Evolutionary conservation across 805 yeast species (phyloP).

Genomic region (Nakazawaea ishiwadae): DNA sequence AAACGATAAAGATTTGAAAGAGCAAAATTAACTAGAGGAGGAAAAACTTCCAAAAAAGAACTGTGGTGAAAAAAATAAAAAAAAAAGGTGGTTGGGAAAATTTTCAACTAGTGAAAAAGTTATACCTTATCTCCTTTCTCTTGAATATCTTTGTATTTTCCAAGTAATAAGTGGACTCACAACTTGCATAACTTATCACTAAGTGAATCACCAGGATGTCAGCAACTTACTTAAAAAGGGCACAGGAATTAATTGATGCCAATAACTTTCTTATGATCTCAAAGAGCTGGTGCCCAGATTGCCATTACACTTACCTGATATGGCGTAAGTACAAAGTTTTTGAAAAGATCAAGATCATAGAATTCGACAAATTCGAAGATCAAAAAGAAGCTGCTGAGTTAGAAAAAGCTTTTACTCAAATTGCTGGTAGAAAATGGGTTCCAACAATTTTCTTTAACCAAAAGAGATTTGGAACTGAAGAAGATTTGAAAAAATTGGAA

Average conservation of each 20-base stretch:
- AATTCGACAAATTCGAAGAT: conserved; percentile 48
- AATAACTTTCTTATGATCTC: conserved; percentile 54
- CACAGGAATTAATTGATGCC: conserved; percentile 38
- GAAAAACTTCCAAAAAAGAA: too few species aligned
- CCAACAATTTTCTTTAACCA: conserved; percentile 65
- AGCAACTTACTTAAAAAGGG: conserved; percentile 24
- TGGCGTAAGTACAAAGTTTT: conserved; percentile 49
- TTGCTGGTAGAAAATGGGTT: conserved; percentile 62
- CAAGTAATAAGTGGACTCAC: too few species aligned
- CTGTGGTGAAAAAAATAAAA: too few species aligned
- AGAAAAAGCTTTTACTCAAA: conserved; percentile 50
- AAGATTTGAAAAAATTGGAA: conserved; percentile 36
- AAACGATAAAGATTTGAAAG: too few species aligned
- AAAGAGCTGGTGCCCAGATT: conserved; percentile 79
- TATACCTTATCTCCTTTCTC: too few species aligned
- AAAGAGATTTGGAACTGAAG: conserved; percentile 53
- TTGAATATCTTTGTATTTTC: too few species aligned
- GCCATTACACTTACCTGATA: conserved; percentile 55
- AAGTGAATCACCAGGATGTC: too few species aligned
- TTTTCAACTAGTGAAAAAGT: too few species aligned
- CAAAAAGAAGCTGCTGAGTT: conserved; percentile 45
- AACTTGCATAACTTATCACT: too few species aligned
- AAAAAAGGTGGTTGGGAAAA: too few species aligned
- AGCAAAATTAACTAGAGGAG: too few species aligned
- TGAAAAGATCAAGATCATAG: conserved; percentile 50